phyloP scores from a whole-genome alignment of 2,329 filamentous ascomycete species.

The Cordyceps sp. region DNA sequence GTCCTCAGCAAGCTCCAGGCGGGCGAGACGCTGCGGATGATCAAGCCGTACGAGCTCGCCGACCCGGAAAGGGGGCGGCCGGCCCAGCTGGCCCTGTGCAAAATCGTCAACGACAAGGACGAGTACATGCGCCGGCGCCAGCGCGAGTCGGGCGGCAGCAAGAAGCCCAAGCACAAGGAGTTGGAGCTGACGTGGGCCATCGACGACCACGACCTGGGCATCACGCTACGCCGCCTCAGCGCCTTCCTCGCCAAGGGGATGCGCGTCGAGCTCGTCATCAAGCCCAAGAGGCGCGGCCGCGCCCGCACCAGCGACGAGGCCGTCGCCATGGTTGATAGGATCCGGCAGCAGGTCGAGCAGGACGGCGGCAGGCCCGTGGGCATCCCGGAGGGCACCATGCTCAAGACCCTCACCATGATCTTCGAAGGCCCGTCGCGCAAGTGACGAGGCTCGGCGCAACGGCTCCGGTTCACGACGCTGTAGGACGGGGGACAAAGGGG shows the following conservation, averaged over 20 bases:
- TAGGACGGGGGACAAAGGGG: no score
- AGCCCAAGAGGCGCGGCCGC: slow-evolving; percentile 44
- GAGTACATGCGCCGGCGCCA: slow-evolving; percentile 25
- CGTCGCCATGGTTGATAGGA: slow-evolving; percentile 30
- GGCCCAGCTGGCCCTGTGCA: slow-evolving; percentile 44
- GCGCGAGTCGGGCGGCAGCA: slow-evolving; percentile 22
- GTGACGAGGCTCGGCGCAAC: no score
- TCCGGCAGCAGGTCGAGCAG: no score
- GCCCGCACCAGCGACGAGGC: slow-evolving; percentile 45
- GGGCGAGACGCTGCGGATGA: slow-evolving; percentile 22
- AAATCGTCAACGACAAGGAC: slow-evolving; percentile 43
- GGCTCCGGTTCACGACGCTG: no score
- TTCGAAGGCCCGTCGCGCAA: no score
- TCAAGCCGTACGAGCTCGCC: slow-evolving; percentile 19
- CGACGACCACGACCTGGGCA: slow-evolving; percentile 54
- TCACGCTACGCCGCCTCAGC: slow-evolving; percentile 48
- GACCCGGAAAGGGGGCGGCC: slow-evolving; percentile 7
- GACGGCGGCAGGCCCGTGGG: no score
- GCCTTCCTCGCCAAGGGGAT: slow-evolving; percentile 59
- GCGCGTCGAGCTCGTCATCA: slow-evolving; percentile 57
- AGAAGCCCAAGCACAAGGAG: slow-evolving; percentile 42
- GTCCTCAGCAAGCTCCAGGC: slow-evolving; percentile 24
- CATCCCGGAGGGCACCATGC: no score
- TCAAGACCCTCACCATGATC: no score
- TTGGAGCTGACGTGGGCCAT: slow-evolving; percentile 90